A percentile compares a stretch with the other conserved stretches of the same genome.
Evolutionary conservation across 331 rosid genomes (phyloP).

Genomic region (Quercus tomentella): DNA sequence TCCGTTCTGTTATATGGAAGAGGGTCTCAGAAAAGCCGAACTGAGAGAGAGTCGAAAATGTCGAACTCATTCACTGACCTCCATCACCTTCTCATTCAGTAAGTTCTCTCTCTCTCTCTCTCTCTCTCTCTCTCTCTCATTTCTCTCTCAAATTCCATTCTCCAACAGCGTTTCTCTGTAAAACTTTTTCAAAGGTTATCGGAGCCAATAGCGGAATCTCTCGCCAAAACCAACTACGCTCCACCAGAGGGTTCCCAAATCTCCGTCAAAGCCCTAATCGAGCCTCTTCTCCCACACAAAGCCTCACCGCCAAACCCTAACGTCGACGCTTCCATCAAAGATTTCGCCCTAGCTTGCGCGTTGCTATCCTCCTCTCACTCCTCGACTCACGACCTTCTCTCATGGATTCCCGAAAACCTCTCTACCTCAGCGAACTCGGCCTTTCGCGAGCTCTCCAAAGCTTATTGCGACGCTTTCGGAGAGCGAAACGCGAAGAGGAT

Average conservation of each 20-base stretch:
- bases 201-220: constrained; percentile 35
- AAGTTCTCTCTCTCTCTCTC: constrained; percentile 5
- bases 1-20: background rate
- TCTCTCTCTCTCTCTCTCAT: background rate
- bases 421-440: constrained; percentile 44
- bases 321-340: constrained; percentile 39
- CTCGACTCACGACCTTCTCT: constrained; percentile 47
- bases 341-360: constrained; percentile 71
- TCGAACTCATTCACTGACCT: constrained; percentile 39
- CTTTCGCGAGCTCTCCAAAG: constrained; percentile 41
- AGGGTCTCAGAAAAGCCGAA: background rate
- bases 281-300: constrained; percentile 48
- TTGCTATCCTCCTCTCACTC: constrained; percentile 48
- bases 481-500: constrained; percentile 26
- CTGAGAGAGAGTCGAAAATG: constrained; percentile 28
- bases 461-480: constrained; percentile 21
- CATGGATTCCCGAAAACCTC: constrained; percentile 67
- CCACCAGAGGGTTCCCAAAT: constrained; percentile 33
- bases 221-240: constrained; percentile 33
- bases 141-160: background rate
- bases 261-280: constrained; percentile 57
- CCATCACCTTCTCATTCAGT: constrained; percentile 43
- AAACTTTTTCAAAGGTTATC: constrained; percentile 45
- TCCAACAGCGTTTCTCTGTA: background rate
- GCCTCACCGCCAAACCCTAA: constrained; percentile 15